Evolutionary conservation across 2,329 filamentous ascomycete species (phyloP), one percentile per base, ranked within the genome.

Genomic region (Thermothelomyces thermophilus): DNA sequence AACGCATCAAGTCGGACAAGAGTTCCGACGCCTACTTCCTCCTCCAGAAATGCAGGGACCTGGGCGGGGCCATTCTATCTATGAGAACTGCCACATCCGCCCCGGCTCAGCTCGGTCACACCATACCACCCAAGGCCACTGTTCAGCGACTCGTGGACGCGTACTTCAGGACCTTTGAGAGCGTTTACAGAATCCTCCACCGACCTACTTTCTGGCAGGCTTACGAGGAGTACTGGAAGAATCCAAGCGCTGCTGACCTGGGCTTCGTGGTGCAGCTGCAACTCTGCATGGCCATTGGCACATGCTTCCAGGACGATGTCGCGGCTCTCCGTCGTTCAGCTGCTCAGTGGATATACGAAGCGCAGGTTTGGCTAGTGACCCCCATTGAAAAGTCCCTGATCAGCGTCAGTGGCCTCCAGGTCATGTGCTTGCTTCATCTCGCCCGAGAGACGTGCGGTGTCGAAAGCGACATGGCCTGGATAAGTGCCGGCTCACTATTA

Each of bases 141-240:
- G 69, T 71, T 1, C 73, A 78, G 46, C 58, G 65, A 11, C 68
- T 82, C 1, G 63, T 80, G 1, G 67, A 73, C 5, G 66, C 68
- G 10, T 81, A 80, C 51, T 63, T 79, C 3, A 61, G 67, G 2
- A 74, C 73, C 0, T 66, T 65, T 2, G 78, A 80, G 57, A 73
- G 75, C 1, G 73, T 77, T 14, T 72, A 77, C 53, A 72, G 81
- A 2, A 70, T 84, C 20, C 51, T 84, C 8, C 76, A 84, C 59
- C 61, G 77, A 1, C 79, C 80, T 0, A 74, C 73, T 0, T 83
- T 84, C 54, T 66, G 70, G 39, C 66, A 67, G 10, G 74, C 80
- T 28, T 84, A 82, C 56, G 67, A 70, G 9, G 58, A 62, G 2
- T 76, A 74, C 60, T 79, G 74, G 74, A 63, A 68, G 28, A 67